These are phyloP conservation scores for Elongisporangium senticosum DNA, from an alignment of 352 stramenopile species.

Conservation along the genomic window DNA sequence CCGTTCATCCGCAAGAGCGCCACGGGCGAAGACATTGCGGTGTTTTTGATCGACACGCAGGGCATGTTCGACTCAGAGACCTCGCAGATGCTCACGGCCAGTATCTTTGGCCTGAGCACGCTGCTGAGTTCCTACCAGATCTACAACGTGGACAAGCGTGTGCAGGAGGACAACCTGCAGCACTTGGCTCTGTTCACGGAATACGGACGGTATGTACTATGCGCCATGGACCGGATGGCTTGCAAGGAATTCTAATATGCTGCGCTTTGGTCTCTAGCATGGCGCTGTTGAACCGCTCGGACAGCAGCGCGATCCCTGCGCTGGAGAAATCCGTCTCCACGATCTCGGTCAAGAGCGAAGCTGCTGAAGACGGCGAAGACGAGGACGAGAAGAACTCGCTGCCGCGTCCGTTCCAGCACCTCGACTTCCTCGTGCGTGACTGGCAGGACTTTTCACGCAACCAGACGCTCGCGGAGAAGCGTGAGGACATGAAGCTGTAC, in stretches of 20 bases:
- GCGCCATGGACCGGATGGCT: background rate
- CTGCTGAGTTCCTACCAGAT: constrained; percentile 97
- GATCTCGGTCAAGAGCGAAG: constrained; percentile 18
- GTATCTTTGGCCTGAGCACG: constrained; percentile 98
- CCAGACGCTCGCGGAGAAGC: constrained; percentile 84
- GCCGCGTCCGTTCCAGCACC: constrained; percentile 93
- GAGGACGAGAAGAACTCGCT: constrained; percentile 20
- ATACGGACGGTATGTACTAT: constrained; percentile 90
- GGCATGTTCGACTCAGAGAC: constrained; percentile 99
- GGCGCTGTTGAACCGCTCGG: constrained; percentile 53
- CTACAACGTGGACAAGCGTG: constrained; percentile 99
- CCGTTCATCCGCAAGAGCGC: constrained; percentile 93
- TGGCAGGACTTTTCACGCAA: constrained; percentile 96
- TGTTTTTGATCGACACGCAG: constrained; percentile 99
- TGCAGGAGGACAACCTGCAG: constrained; percentile 99
- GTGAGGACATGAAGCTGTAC: constrained; percentile 93
- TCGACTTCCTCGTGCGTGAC: constrained; percentile 99
- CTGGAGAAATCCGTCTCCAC: constrained; percentile 41
- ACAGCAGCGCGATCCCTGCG: constrained; percentile 9
- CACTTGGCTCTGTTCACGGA: constrained; percentile 99
- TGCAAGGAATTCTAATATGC: background rate
- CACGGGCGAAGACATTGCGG: constrained; percentile 85
- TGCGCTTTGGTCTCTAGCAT: constrained; percentile 26
- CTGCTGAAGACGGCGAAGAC: constrained; percentile 19
- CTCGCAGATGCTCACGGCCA: constrained; percentile 96